These are phyloP conservation scores for Talaromyces trachyspermus DNA, from an alignment of 495 filamentous ascomycete genomes.

Conservation along the genomic window DNA sequence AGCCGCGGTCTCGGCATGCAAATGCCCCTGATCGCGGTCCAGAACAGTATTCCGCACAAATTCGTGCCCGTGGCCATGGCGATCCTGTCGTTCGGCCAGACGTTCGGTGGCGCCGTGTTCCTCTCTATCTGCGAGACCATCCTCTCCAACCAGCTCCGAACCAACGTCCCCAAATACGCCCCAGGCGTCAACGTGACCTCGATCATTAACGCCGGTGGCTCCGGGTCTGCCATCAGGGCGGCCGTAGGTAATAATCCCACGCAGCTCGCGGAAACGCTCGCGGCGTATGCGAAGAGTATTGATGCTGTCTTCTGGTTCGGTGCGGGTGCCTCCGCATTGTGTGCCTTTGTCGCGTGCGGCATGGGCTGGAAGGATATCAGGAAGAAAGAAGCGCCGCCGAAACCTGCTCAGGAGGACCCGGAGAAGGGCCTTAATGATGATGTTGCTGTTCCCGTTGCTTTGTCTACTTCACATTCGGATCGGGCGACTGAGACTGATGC, in stretches of 20 bases:
- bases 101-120: conserved; percentile 58
- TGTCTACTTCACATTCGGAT: too few species aligned
- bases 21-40: conserved; percentile 43
- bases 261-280: conserved; percentile 42
- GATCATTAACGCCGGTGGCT: conserved; percentile 55
- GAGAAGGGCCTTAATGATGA: background rate
- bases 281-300: conserved; percentile 45
- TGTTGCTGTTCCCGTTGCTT: background rate
- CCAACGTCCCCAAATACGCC: conserved; percentile 33
- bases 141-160: conserved; percentile 53
- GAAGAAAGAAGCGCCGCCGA: conserved; percentile 28
- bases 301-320: conserved; percentile 34
- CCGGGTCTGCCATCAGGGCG: conserved; percentile 16
- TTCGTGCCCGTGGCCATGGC: conserved; percentile 45
- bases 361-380: conserved; percentile 49
- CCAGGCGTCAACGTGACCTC: conserved; percentile 26
- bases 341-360: conserved; percentile 31
- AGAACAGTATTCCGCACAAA: conserved; percentile 36
- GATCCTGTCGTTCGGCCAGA: conserved; percentile 43
- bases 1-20: conserved; percentile 39
- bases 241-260: conserved; percentile 27
- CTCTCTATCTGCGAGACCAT: conserved; percentile 60
- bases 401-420: background rate
- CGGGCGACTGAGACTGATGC: too few species aligned
- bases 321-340: conserved; percentile 12